phyloP scores from a whole-genome alignment of 1,139 yeast species.

The Suhomyces atakaporum region DNA sequence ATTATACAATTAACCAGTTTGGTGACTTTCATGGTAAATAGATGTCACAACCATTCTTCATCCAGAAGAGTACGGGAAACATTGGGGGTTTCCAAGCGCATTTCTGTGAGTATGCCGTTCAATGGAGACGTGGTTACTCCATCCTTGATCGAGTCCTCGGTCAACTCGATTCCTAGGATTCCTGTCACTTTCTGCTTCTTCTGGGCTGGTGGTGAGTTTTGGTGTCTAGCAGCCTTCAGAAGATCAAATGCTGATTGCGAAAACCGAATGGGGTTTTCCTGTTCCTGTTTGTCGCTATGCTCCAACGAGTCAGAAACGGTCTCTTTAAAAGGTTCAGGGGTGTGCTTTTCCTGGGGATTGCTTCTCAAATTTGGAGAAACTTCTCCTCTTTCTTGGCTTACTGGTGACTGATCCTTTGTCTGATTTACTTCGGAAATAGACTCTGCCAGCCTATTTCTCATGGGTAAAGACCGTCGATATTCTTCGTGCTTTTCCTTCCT shows the following conservation, averaged over 20 bases:
- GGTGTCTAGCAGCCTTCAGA: conserved; percentile 7
- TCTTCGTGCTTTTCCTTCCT: conserved; percentile 6
- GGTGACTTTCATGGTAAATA: too few relatives aligned
- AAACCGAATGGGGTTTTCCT: too few relatives aligned
- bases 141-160: conserved; percentile 12
- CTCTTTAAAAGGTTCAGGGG: too few relatives aligned
- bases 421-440: too few relatives aligned
- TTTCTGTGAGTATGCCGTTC: conserved; percentile 9
- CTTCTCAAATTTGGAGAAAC: too few relatives aligned
- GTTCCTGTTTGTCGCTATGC: too few relatives aligned
- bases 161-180: conserved; percentile 23
- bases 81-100: conserved; percentile 10
- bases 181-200: conserved; percentile 25
- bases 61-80: conserved; percentile 4
- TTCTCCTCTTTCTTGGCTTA: too few relatives aligned
- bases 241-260: conserved; percentile 22
- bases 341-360: too few relatives aligned
- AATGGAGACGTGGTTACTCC: conserved; percentile 7
- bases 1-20: too few relatives aligned
- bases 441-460: background rate
- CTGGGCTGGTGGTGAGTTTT: conserved; percentile 13
- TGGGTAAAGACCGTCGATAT: conserved; percentile 1
- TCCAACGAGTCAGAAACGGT: too few relatives aligned
- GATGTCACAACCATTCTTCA: background rate
- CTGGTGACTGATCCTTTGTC: too few relatives aligned